phyloP scores from a whole-genome alignment of 1,284 basidiomycete species.

The Peniophora sp. region DNA sequence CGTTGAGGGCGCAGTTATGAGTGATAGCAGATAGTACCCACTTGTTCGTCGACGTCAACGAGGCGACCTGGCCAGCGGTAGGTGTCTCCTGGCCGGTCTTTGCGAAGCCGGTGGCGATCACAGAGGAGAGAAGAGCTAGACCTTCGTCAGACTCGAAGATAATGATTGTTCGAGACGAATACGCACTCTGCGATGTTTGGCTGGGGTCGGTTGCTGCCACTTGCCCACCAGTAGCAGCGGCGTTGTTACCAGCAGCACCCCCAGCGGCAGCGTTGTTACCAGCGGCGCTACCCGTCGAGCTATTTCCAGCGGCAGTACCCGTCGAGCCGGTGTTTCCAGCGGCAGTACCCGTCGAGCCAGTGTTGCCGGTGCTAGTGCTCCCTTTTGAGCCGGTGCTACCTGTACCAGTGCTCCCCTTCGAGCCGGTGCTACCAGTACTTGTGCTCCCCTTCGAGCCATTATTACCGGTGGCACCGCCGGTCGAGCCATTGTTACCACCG shows the following conservation, averaged over 20 bases:
- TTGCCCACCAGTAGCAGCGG: too few species aligned
- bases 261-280: too few species aligned
- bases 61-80: slow-evolving; percentile 35
- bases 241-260: too few species aligned
- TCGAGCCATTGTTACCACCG: slow-evolving; percentile 6
- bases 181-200: slow-evolving; percentile 11
- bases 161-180: background rate
- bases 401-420: slow-evolving; percentile 1
- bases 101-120: slow-evolving; percentile 33
- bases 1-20: too few species aligned
- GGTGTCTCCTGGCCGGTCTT: slow-evolving; percentile 35
- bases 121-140: slow-evolving; percentile 27
- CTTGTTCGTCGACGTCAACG: slow-evolving; percentile 45
- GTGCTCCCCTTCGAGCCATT: background rate
- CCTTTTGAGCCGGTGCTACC: background rate
- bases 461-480: background rate
- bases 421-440: background rate
- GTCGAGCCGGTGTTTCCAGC: background rate
- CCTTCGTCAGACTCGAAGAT: background rate
- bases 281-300: slow-evolving; percentile 1
- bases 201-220: slow-evolving; percentile 1
- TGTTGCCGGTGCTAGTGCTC: background rate
- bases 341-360: background rate
- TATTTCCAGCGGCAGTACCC: background rate
- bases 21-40: too few species aligned